Evolutionary conservation across 1,284 basidiomycete genomes (phyloP).

Genomic region (Thelephora terrestris): DNA sequence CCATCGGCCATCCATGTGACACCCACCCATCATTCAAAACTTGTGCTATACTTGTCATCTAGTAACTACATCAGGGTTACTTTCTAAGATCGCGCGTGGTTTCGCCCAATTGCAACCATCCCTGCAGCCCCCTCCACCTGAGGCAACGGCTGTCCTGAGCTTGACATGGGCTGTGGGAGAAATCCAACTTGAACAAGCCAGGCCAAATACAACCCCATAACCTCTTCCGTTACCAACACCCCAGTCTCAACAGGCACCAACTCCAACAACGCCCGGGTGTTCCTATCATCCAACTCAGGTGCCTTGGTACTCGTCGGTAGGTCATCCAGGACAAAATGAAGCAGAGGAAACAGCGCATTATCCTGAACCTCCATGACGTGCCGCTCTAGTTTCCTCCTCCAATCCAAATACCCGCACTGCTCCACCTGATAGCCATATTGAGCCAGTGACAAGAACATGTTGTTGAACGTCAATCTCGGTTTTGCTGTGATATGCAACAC

Average conservation of each 20-base stretch:
- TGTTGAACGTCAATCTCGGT: conserved; percentile 87
- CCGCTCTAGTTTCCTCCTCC: conserved; percentile 88
- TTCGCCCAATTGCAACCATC: conserved; percentile 37
- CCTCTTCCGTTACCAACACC: conserved; percentile 66
- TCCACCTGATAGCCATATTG: conserved; percentile 77
- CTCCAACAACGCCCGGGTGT: conserved; percentile 61
- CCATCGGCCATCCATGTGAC: no score
- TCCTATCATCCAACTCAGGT: conserved; percentile 83
- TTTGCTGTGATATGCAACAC: conserved; percentile 87
- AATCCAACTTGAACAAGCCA: conserved; percentile 90
- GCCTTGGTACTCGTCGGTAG: conserved; percentile 94
- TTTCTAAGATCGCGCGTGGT: no score
- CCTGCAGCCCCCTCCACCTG: conserved; percentile 19
- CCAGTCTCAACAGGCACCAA: conserved; percentile 33
- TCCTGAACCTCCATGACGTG: conserved; percentile 92
- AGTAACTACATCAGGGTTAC: no score
- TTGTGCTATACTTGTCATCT: no score
- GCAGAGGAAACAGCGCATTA: conserved; percentile 94
- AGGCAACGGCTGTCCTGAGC: conserved; percentile 37
- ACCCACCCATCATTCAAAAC: no score
- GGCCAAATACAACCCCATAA: conserved; percentile 87
- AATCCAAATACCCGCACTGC: conserved; percentile 83
- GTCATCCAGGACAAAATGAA: conserved; percentile 97
- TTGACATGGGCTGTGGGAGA: conserved; percentile 52
- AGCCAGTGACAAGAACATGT: conserved; percentile 67